Evolutionary conservation across 1,284 basidiomycete species (phyloP).

Genomic region (Retiboletus fuscus): DNA sequence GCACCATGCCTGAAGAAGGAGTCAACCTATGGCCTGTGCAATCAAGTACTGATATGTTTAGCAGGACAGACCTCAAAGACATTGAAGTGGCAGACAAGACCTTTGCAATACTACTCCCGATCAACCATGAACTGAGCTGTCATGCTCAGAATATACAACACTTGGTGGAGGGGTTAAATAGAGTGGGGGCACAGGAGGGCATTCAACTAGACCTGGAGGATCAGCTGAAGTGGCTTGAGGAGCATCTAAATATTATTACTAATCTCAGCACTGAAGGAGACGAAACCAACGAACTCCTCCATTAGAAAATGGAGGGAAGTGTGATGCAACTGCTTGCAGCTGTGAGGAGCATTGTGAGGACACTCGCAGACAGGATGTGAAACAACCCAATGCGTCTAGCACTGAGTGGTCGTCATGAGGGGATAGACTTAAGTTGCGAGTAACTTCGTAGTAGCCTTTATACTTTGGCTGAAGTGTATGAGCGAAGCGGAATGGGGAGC

Average conservation of each 20-base stretch:
- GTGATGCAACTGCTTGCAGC: background rate
- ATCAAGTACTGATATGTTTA: background rate
- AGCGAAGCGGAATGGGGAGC: no score
- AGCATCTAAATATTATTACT: background rate
- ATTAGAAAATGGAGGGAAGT: background rate
- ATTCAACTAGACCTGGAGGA: background rate
- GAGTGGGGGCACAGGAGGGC: background rate
- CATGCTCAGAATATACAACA: background rate
- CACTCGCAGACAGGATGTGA: background rate
- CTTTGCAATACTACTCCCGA: background rate
- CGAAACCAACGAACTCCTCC: background rate
- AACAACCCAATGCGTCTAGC: no score
- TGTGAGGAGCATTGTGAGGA: background rate
- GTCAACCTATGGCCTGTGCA: background rate
- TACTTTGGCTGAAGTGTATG: no score
- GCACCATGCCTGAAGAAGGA: background rate
- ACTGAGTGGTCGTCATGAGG: no score
- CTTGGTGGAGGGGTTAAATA: background rate
- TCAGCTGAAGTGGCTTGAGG: background rate
- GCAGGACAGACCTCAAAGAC: background rate
- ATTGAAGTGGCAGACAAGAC: background rate
- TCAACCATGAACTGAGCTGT: background rate
- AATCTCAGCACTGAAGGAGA: background rate
- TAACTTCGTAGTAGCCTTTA: no score
- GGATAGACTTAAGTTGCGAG: no score